phyloP scores from a whole-genome alignment of 768 basidiomycete species.

The Lactarius deliciosus region DNA sequence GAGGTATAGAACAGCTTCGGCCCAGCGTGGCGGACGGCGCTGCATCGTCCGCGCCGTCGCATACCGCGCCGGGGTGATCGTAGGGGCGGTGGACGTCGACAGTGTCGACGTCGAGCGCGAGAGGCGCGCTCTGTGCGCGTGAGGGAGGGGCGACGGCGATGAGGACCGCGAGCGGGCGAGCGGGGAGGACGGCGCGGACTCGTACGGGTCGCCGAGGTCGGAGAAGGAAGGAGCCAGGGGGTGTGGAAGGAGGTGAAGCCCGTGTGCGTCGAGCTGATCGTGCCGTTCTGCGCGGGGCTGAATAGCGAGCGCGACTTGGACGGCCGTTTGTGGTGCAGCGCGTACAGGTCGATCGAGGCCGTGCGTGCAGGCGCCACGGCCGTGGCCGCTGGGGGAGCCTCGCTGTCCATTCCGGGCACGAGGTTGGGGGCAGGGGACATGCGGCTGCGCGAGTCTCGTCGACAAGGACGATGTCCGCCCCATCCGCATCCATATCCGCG shows the following conservation, averaged over 20 bases:
- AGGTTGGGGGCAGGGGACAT: not conserved
- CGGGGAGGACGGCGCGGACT: slow-evolving; percentile 58
- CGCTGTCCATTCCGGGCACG: slow-evolving; percentile 26
- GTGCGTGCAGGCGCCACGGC: slow-evolving; percentile 32
- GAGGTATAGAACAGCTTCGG: slow-evolving; percentile 73
- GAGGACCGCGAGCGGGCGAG: slow-evolving; percentile 38
- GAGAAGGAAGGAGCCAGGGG: slow-evolving; percentile 77
- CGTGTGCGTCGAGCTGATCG: slow-evolving; percentile 57
- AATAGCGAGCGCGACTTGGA: slow-evolving; percentile 49
- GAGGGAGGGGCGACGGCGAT: slow-evolving; percentile 29
- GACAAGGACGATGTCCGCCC: slow-evolving; percentile 2
- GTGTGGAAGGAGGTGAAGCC: slow-evolving; percentile 70
- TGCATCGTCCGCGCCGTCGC: slow-evolving; percentile 26
- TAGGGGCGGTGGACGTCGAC: slow-evolving; percentile 30
- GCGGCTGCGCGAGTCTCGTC: slow-evolving; percentile 7
- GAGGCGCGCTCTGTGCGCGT: slow-evolving; percentile 31
- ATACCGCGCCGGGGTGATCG: slow-evolving; percentile 33
- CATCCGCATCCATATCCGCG: not conserved
- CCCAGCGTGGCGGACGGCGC: slow-evolving; percentile 47
- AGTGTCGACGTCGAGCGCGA: slow-evolving; percentile 21
- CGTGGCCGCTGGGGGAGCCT: slow-evolving; percentile 4
- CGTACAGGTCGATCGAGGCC: slow-evolving; percentile 37
- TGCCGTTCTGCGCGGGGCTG: slow-evolving; percentile 42
- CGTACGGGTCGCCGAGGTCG: slow-evolving; percentile 49
- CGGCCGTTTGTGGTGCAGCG: slow-evolving; percentile 35